These are phyloP conservation scores for Boletus reticulatus DNA, from an alignment of 768 basidiomycete species.

Conservation along the genomic window DNA sequence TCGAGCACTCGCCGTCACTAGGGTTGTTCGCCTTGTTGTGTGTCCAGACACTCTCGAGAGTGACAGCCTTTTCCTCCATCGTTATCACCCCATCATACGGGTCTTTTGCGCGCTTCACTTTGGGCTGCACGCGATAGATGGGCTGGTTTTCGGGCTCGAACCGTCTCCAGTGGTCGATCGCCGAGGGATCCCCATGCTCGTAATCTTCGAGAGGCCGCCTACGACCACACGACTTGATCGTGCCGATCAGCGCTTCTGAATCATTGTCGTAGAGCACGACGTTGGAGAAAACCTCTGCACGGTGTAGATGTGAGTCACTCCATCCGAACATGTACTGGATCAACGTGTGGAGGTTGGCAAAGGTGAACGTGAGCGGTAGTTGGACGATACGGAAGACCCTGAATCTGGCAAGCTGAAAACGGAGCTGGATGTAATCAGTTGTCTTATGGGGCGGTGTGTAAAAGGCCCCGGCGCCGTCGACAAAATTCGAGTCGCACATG, in stretches of 20 bases:
- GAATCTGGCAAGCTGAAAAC: slow-evolving; percentile 30
- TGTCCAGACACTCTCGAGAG: slow-evolving; percentile 27
- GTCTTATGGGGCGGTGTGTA: slow-evolving; percentile 17
- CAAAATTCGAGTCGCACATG: slow-evolving; percentile 8
- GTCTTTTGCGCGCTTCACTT: slow-evolving; percentile 6
- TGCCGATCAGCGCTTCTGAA: slow-evolving; percentile 4
- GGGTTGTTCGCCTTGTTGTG: slow-evolving; percentile 16
- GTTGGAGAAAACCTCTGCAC: slow-evolving; percentile 20
- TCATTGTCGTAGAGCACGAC: slow-evolving; percentile 18
- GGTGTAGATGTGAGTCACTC: slow-evolving; percentile 24
- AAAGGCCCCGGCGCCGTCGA: too few relatives aligned
- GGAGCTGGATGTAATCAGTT: slow-evolving; percentile 24
- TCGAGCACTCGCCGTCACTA: slow-evolving; percentile 25
- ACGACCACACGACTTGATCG: slow-evolving; percentile 24
- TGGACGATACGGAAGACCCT: slow-evolving; percentile 25
- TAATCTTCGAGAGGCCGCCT: slow-evolving; percentile 15
- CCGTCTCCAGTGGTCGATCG: slow-evolving; percentile 13
- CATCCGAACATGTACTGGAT: slow-evolving; percentile 34
- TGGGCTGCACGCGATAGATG: slow-evolving; percentile 17
- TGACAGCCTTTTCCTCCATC: slow-evolving; percentile 21
- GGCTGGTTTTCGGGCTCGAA: slow-evolving; percentile 14
- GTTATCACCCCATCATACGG: slow-evolving; percentile 7
- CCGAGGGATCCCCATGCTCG: slow-evolving; percentile 7
- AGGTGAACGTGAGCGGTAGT: slow-evolving; percentile 28
- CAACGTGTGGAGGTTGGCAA: slow-evolving; percentile 29